Base-by-base conservation (phyloP, 2,329 filamentous ascomycete species). In the Chaetomium sp. region DNA sequence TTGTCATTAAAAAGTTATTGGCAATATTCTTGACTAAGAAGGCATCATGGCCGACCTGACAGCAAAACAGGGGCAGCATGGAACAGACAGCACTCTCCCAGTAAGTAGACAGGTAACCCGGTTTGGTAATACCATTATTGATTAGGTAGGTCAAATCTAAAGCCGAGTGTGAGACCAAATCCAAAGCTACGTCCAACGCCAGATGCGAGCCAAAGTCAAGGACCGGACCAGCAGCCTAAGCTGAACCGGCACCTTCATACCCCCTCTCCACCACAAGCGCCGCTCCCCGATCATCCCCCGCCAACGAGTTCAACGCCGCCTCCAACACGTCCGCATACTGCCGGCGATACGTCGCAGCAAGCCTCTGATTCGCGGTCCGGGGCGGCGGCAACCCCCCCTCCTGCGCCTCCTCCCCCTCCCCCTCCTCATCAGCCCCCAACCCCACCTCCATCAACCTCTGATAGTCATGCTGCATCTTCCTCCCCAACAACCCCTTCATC, bases 261-360 rank as follows among this genome's bases (percentile, higher is more conserved):
- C n/a, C n/a, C n/a, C n/a, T n/a, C n/a, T 7, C 9, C 8, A 3
- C n/a, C 7, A 23, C 45, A 21, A 6, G 19, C 45, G 19, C 23
- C 45, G 45, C 7, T 8, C 45, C 45, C 45, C 47, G 13, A 27
- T 60, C 49, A 13, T 23, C 56, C 6, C 23, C 25, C 50, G 16
- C 33, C 55, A 65, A 54, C 25, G 42, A 42, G 27, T 62, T 50
- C 64, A 76, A 65, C 2, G 73, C 80, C 51, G 75, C 78, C 65
- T 78, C 75, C 60, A 87, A 67, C 1, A 86, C 83, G 25, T 73
- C 77, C 60, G 78, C 76, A 68, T 82, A 85, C 67, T 82, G 78
- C 31, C 72, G 70, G 27, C 84, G 75, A 69, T 87, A 86, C n/a
- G 77, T 73, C 21, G 80, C 55, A 16, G 81, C 84, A 50, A 86